Evolutionary conservation across 2,329 filamentous ascomycete genomes (phyloP).

Genomic region (Fusarium illudens): DNA sequence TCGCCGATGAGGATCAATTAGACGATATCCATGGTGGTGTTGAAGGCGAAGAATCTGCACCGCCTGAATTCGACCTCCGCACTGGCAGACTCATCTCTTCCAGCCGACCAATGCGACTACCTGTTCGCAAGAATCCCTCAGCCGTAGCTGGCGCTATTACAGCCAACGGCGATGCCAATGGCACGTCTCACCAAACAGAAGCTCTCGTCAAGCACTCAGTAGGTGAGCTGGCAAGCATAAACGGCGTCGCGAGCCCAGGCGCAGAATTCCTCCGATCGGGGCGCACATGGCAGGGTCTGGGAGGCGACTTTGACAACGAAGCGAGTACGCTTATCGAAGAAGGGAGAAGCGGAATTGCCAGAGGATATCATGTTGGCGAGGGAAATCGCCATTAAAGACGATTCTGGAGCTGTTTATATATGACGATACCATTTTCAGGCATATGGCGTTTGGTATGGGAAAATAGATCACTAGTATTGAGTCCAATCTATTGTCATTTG

Average conservation of each 20-base stretch:
- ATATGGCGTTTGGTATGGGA: slow-evolving; percentile 24
- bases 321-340: slow-evolving; percentile 79
- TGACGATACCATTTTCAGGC: slow-evolving; percentile 22
- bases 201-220: slow-evolving; percentile 65
- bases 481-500: neutral
- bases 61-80: slow-evolving; percentile 91
- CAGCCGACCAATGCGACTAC: slow-evolving; percentile 75
- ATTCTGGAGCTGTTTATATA: neutral
- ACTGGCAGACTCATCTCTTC: slow-evolving; percentile 85
- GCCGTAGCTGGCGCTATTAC: slow-evolving; percentile 11
- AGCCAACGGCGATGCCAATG: neutral
- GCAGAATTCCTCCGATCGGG: slow-evolving; percentile 86
- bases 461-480: neutral
- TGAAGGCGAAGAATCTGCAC: slow-evolving; percentile 75
- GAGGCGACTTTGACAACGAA: slow-evolving; percentile 78
- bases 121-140: slow-evolving; percentile 41
- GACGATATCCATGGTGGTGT: slow-evolving; percentile 55
- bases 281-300: slow-evolving; percentile 90
- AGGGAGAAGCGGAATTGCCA: slow-evolving; percentile 85
- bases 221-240: slow-evolving; percentile 81
- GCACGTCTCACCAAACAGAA: slow-evolving; percentile 10
- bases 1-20: slow-evolving; percentile 23
- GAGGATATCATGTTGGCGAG: slow-evolving; percentile 83
- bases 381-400: slow-evolving; percentile 40
- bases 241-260: slow-evolving; percentile 87